A percentile compares a stretch with the other conserved stretches of the same genome.
These are phyloP conservation scores for Murraya koenigii DNA, from an alignment of 345 rosid species.

Conservation along the genomic window DNA sequence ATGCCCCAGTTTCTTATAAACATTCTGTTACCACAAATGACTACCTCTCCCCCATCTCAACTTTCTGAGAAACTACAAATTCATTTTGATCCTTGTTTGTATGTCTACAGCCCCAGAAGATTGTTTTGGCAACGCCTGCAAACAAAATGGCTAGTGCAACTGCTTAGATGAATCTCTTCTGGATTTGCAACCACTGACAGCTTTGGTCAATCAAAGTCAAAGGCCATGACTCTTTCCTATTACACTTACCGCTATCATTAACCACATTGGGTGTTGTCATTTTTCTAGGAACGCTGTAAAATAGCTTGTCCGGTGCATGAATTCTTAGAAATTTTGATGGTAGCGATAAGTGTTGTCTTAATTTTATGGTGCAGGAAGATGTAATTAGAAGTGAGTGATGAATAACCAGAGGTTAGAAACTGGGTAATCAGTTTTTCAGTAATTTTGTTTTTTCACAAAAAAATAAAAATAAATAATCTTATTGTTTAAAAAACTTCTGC, in stretches of 20 bases:
- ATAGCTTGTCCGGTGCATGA: not conserved
- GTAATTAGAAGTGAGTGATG: not conserved
- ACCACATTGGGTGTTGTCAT: not conserved
- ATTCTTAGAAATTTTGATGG: slow-evolving; percentile 1
- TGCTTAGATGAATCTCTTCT: slow-evolving; percentile 23
- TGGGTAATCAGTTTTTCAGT: not conserved
- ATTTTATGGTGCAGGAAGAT: not conserved
- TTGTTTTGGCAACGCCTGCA: slow-evolving; percentile 26
- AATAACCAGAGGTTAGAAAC: slow-evolving; percentile 1
- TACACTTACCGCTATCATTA: not conserved
- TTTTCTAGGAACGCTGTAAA: not conserved
- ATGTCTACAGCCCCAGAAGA: slow-evolving; percentile 45
- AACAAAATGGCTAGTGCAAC: slow-evolving; percentile 33
- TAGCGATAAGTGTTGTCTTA: not conserved
- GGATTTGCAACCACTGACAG: not conserved
- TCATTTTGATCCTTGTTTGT: not conserved
- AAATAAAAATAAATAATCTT: too few relatives aligned
- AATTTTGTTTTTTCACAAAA: not conserved
- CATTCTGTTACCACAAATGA: not conserved
- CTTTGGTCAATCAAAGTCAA: not conserved
- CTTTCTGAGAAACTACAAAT: not conserved
- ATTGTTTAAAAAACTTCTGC: not conserved
- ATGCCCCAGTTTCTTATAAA: not conserved
- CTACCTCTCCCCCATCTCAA: not conserved
- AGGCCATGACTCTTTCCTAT: not conserved